Conservation (phyloP, 2,329 filamentous ascomycete species). For the Phyllosticta paracitricarpa region DNA sequence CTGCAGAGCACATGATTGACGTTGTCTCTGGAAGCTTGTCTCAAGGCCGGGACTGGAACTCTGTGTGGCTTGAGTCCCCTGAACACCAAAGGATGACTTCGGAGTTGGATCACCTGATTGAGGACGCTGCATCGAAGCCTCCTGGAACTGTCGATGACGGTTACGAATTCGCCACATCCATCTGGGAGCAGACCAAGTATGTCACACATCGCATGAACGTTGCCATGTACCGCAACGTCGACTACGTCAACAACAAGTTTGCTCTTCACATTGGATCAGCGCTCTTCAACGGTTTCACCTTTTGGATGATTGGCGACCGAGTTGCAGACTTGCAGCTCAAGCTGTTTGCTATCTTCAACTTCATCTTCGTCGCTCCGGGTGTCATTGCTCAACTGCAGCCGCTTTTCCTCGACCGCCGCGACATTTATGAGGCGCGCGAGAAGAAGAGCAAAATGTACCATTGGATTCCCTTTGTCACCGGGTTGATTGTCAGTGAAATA, state of each 20-base stretch:
- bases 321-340: conserved; percentile 11
- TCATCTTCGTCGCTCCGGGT: conserved; percentile 16
- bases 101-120: conserved; percentile 29
- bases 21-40: conserved; percentile 33
- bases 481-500: conserved; percentile 35
- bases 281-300: conserved; percentile 9
- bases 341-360: conserved; percentile 29
- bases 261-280: conserved; percentile 33
- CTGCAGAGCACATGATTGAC: conserved; percentile 70
- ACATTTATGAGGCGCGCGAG: conserved; percentile 14
- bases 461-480: conserved; percentile 11
- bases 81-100: conserved; percentile 23
- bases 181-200: conserved; percentile 22
- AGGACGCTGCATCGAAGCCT: conserved; percentile 27
- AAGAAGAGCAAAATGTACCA: conserved; percentile 12
- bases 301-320: conserved; percentile 10
- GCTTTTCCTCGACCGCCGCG: conserved; percentile 34
- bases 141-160: conserved; percentile 30
- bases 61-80: conserved; percentile 28
- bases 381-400: conserved; percentile 32
- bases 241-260: conserved; percentile 55
- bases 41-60: conserved; percentile 24
- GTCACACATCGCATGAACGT: conserved; percentile 37
- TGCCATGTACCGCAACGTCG: conserved; percentile 51
- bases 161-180: conserved; percentile 25